Base-by-base conservation (phyloP, 371 early-diverging fungal genomes). In the Syncephalastrum contaminatum region DNA sequence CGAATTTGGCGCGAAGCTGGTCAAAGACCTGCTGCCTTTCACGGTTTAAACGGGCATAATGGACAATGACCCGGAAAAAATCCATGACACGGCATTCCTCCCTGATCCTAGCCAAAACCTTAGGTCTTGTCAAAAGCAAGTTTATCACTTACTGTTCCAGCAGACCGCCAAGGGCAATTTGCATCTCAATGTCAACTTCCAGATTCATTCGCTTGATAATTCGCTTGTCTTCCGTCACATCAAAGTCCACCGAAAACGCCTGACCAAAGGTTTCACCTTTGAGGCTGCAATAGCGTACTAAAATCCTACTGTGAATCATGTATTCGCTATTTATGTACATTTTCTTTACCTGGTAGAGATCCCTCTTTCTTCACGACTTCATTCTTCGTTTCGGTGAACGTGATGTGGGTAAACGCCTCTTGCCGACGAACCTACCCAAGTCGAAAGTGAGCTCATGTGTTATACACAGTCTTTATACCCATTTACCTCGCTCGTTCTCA, bases 61-160 rank as follows among this genome's bases (percentile, higher is more conserved):
- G 67, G 13, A 58, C 53, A 8, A 72, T 18, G 15, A 70, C 30
- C 19, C 65, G 60, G 24, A 76, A 76, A 41, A 76, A 72, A 0
- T 30, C 59, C 4, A 76, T 14, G 2, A 76, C 41, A 47, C 72
- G 40, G 30, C 60, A 54, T 20, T 67, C 64, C 42, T 66, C 56
- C 43, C 61, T 64, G 22, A 72, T 53, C 19, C 76, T 76, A 46
- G 36, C 25, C 20, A 45, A 4, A 7, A 16, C 4, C 4, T 15
- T 16, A 21, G 21, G 21, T 36, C 15, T 19, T 24, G 14, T 0
- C 0, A 53, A 50, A 15, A 56, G 2, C n/a, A 10, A 25, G 13
- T 2, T 22, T 15, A 3, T n/a, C 4, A 44, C 59, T 63, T 69
- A 69, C 75, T 45, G 18, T 40, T 66, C 54, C 6, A 74, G 44